Evolutionary conservation across 768 basidiomycete species (phyloP), one percentile per base, ranked within the genome.

Genomic region (Agrocybe praecox): DNA sequence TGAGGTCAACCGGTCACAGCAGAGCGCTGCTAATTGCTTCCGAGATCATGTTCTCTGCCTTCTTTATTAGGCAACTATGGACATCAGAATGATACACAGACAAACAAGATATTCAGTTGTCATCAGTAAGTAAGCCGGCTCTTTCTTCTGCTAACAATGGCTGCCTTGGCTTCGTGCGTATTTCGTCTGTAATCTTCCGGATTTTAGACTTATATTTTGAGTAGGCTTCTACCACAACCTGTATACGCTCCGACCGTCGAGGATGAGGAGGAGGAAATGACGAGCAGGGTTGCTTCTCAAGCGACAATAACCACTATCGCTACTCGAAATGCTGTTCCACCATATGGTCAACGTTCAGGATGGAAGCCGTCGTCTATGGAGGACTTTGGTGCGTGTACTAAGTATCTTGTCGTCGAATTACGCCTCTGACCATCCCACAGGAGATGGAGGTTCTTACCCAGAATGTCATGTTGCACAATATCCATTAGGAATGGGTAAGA

Each of bases 401-500:
- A 49, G 55, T 42, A 59, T 43, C 24, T 58, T 18, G 6, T 34
- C 12, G 44, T 6, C 48, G 26, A 42, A 49, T 36, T 58, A 45
- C 46, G 9, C 32, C 10, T 23, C 52, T 53, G 24, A 53, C 42
- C 53, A 23, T 47, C 59, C 21, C 49, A 44, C 63, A 90, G 89
- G 86, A 56, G 89, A 93, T 67, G 92, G 94, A 61, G 94, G 93
- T 63, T 80, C 94, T 54, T 93, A 88, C 73, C 94, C 94, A 4
- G 94, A 99, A 77, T 98, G 96, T 72, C 94, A 96, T 81, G 77
- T 96, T 51, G 97, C 97, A 6, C 96, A 99, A 71, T 99, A 97
- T 76, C 96, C 96, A 11, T 72, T 98, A 59, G 93, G 94, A 55
- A 88, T 99, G 83, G 96, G 96, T 54, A 84, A 85, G 75, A 97